phyloP scores from a whole-genome alignment of 2,329 filamentous ascomycete genomes.

The Cercospora janseana region DNA sequence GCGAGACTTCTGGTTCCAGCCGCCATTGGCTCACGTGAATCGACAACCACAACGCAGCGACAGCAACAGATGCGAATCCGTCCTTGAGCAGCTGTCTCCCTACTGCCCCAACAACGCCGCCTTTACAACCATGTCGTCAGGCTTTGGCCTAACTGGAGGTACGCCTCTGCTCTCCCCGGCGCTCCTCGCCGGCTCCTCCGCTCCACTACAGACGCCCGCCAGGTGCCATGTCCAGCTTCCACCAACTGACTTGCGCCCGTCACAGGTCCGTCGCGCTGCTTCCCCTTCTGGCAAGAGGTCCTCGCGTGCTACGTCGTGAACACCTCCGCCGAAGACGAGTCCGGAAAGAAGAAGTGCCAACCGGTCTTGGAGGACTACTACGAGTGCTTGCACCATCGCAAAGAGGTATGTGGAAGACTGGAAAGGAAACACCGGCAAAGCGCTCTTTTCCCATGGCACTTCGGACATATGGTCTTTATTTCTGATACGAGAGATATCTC shows the following conservation, averaged over 20 bases:
- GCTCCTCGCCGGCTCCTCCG: background rate
- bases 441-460: too few relatives aligned
- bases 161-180: conserved; percentile 36
- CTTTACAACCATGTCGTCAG: conserved; percentile 66
- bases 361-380: conserved; percentile 93
- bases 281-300: conserved; percentile 99
- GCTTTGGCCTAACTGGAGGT: conserved; percentile 80
- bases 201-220: background rate
- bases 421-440: too few relatives aligned
- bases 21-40: conserved; percentile 1
- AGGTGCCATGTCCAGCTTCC: too few relatives aligned
- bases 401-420: conserved; percentile 80
- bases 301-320: conserved; percentile 98
- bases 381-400: conserved; percentile 97
- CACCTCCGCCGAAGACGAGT: conserved; percentile 71
- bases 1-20: conserved; percentile 1
- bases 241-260: conserved; percentile 8
- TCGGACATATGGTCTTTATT: too few relatives aligned
- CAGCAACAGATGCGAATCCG: too few relatives aligned
- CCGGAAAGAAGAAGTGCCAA: conserved; percentile 82
- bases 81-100: too few relatives aligned
- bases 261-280: conserved; percentile 75
- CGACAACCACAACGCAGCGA: conserved; percentile 2
- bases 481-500: too few relatives aligned
- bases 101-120: conserved; percentile 4